Base-by-base conservation (phyloP, 495 filamentous ascomycete genomes). In the Hypoxylon intermedium region DNA sequence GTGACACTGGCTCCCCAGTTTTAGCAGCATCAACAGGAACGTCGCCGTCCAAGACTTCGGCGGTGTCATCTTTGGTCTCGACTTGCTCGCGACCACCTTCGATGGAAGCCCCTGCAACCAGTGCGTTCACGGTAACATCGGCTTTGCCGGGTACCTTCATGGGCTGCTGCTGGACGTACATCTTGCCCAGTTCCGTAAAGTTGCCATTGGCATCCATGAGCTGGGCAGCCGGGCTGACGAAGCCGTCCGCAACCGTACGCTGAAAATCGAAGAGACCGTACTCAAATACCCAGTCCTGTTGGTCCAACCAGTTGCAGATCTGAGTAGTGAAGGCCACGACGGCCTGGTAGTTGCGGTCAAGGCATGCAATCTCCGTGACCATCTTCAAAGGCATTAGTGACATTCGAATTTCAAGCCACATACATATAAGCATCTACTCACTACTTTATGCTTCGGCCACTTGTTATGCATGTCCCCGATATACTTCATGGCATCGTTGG, bases 251-350 rank as follows among this genome's bases (percentile, higher is more conserved):
- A 19, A 69, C 54, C 16, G 76, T 65, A 21, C 67, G 55, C 67
- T 77, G 77, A 56, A 77, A 79, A 12, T 77, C 78, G 51, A 79
- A 81, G 15, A 78, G 75, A 2, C 71, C 73, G 57, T 81, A 81
- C 53, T 81, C 76, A 42, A 67, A 73, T 5, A 81, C 49, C 68
- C 72, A 79, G 21, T 62, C 62, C 42, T 67, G 70, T 6, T 65
- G 50, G 58, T 80, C 78, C 72, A 77, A 67, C 76, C 75, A 80
- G 46, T 79, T 78, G 47, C 68, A 71, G 24, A 78, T 43, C 40
- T 74, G 41, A 20, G 67, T 70, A n/a, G 77, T 80, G 58, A 81
- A 81, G 1, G 23, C 18, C 11, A 73, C 20, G 15, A 81, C 77
- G 7, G 70, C 60, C 3, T 68, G 54, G 11, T 67, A 58, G 21